A percentile compares a stretch with the other conserved stretches of the same genome.
Evolutionary conservation across 1,284 basidiomycete species (phyloP).

Genomic region (Heterobasidion annosum): DNA sequence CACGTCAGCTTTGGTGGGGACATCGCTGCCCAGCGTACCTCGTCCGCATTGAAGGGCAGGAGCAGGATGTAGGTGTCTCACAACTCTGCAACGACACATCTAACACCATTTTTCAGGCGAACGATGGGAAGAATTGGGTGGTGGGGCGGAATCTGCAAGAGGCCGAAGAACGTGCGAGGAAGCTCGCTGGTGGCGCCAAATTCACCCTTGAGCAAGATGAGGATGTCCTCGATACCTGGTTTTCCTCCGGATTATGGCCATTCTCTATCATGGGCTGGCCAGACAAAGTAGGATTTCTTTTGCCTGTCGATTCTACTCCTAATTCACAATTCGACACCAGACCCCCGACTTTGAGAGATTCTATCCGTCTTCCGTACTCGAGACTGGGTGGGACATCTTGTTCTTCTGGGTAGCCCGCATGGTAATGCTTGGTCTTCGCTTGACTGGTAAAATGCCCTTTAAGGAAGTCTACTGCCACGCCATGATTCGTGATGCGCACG

Average conservation of each 20-base stretch:
- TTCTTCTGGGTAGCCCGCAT: constrained; percentile 99
- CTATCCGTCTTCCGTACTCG: constrained; percentile 86
- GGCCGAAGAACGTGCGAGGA: constrained; percentile 72
- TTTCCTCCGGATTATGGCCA: constrained; percentile 97
- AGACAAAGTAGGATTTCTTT: constrained; percentile 46
- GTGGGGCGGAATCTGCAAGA: constrained; percentile 80
- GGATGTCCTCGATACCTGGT: constrained; percentile 99
- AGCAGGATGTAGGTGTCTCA: constrained; percentile 53
- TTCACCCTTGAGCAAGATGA: constrained; percentile 91
- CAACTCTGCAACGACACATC: background rate
- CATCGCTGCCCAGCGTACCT: constrained; percentile 96
- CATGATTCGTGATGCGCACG: constrained; percentile 98
- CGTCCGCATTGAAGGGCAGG: constrained; percentile 76
- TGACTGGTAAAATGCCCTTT: constrained; percentile 92
- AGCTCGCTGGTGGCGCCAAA: constrained; percentile 59
- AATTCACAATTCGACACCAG: constrained; percentile 7
- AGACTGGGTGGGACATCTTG: constrained; percentile 98
- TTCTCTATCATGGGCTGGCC: constrained; percentile 99
- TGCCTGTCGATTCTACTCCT: background rate
- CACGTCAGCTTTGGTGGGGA: constrained; percentile 99
- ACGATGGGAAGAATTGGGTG: constrained; percentile 83
- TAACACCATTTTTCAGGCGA: constrained; percentile 30
- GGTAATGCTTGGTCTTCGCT: constrained; percentile 88
- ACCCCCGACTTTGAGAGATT: constrained; percentile 63
- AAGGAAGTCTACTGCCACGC: constrained; percentile 98